phyloP scores from a whole-genome alignment of 352 stramenopile species.

The Phytophthora colocasiae region DNA sequence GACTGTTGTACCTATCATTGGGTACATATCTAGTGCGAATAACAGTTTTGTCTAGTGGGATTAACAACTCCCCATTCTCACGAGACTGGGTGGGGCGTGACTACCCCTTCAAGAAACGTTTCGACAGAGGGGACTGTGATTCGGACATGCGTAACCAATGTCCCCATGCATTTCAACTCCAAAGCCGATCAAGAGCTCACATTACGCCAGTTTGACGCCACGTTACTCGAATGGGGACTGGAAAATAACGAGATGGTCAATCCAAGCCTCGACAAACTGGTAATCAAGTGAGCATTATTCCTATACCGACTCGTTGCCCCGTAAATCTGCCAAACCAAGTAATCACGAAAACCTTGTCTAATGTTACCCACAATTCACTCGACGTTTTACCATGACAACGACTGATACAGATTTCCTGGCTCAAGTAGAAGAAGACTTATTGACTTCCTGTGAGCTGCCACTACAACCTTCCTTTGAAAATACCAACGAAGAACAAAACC shows the following conservation, averaged over 20 bases:
- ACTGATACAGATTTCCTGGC: slow-evolving; percentile 17
- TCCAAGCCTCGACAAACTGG: neutral
- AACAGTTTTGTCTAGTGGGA: no score
- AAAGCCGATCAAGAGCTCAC: no score
- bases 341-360: no score
- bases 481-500: neutral
- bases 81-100: neutral
- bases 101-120: neutral
- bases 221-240: no score
- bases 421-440: slow-evolving; percentile 20
- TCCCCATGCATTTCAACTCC: neutral
- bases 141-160: neutral
- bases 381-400: slow-evolving; percentile 8
- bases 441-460: slow-evolving; percentile 5
- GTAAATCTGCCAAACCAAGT: no score
- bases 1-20: no score
- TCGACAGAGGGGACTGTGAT: neutral
- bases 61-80: no score
- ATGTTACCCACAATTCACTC: neutral
- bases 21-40: no score
- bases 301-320: no score
- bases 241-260: neutral
- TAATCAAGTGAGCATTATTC: neutral
- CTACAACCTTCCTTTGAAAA: neutral
- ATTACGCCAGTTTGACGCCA: no score